phyloP scores from a whole-genome alignment of 768 basidiomycete genomes.

The Kwoniella dendrophila region DNA sequence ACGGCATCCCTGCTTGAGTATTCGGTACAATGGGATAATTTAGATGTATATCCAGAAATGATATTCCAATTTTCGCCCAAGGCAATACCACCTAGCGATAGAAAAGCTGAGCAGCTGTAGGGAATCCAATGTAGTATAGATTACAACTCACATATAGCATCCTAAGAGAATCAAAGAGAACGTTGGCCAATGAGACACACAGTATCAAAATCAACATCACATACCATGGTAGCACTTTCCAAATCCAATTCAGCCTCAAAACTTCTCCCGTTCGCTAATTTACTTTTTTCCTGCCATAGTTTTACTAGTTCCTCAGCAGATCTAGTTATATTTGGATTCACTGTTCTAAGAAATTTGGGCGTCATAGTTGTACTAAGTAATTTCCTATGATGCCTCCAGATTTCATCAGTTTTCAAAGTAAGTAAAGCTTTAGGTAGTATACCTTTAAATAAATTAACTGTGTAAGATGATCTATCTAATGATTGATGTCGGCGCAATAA shows the following conservation, averaged over 20 bases:
- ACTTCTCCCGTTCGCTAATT: slow-evolving; percentile 14
- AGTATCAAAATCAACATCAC: too few relatives aligned
- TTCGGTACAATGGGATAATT: background rate
- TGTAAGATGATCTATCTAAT: slow-evolving; percentile 40
- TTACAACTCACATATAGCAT: slow-evolving; percentile 40
- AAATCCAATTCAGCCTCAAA: slow-evolving; percentile 35
- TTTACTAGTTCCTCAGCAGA: slow-evolving; percentile 31
- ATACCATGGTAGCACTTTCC: slow-evolving; percentile 41
- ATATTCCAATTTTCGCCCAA: slow-evolving; percentile 40
- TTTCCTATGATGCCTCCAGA: slow-evolving; percentile 45
- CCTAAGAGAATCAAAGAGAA: too few relatives aligned
- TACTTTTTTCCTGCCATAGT: slow-evolving; percentile 30
- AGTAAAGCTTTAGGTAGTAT: slow-evolving; percentile 45
- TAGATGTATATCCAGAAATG: slow-evolving; percentile 1
- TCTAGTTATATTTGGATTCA: slow-evolving; percentile 34
- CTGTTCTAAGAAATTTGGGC: slow-evolving; percentile 39
- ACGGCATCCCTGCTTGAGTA: background rate
- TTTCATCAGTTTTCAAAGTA: slow-evolving; percentile 31
- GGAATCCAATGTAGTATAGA: too few relatives aligned
- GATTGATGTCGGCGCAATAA: slow-evolving; percentile 23
- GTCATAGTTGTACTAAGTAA: slow-evolving; percentile 50
- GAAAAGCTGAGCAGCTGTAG: too few relatives aligned
- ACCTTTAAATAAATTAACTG: slow-evolving; percentile 30
- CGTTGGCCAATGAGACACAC: too few relatives aligned
- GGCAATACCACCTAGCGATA: slow-evolving; percentile 41